Percentiles rank a stretch among this genome's conserved stretches.
Evolutionary conservation across 1,284 basidiomycete species (phyloP).

Genomic region (Boletellus deceptivus): DNA sequence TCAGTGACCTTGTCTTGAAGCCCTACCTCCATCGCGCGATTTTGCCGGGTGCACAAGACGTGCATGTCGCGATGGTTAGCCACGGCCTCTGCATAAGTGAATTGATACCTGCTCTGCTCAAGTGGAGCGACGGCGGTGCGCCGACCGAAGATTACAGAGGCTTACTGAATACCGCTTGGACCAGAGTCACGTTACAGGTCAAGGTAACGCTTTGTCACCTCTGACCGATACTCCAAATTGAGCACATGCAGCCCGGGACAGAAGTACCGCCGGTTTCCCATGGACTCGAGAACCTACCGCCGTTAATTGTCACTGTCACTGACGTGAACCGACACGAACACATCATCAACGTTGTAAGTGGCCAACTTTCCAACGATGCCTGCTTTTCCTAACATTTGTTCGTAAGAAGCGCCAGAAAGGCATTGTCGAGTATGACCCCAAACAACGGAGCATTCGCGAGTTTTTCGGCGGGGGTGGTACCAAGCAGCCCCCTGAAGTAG

Average conservation of each 20-base stretch:
- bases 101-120: slow-evolving; percentile 51
- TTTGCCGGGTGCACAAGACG: slow-evolving; percentile 36
- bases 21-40: slow-evolving; percentile 51
- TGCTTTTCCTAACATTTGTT: slow-evolving; percentile 2
- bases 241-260: slow-evolving; percentile 29
- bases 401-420: slow-evolving; percentile 69
- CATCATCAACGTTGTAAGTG: slow-evolving; percentile 53
- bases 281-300: slow-evolving; percentile 27
- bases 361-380: background rate
- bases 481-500: slow-evolving; percentile 26
- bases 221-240: slow-evolving; percentile 2
- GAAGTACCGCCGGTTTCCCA: slow-evolving; percentile 25
- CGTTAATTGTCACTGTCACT: slow-evolving; percentile 45
- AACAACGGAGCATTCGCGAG: slow-evolving; percentile 71
- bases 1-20: slow-evolving; percentile 56
- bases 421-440: slow-evolving; percentile 76
- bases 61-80: slow-evolving; percentile 73
- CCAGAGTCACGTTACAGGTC: slow-evolving; percentile 49
- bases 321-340: slow-evolving; percentile 59
- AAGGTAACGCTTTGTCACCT: slow-evolving; percentile 38
- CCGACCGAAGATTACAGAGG: slow-evolving; percentile 45
- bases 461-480: slow-evolving; percentile 66
- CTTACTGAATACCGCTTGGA: slow-evolving; percentile 72
- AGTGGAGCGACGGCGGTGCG: slow-evolving; percentile 36
- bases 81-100: slow-evolving; percentile 80